Evolutionary conservation across 148 eudicot species (phyloP).

Genomic region (Rhododendron molle): DNA sequence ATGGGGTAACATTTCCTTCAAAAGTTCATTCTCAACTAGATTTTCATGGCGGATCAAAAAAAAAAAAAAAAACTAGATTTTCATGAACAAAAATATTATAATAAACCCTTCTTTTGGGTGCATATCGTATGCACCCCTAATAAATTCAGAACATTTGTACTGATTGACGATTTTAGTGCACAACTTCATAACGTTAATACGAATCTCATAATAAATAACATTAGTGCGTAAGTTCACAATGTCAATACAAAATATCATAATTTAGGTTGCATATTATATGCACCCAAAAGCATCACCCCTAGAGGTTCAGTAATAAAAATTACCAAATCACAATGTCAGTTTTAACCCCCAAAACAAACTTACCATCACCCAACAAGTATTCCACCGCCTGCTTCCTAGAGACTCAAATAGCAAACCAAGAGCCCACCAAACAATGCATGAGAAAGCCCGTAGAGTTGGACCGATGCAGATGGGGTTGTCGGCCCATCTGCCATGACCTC

Average conservation of each 20-base stretch:
- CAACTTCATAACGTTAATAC: not conserved
- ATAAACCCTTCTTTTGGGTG: too few relatives aligned
- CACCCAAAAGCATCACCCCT: not conserved
- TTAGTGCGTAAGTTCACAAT: not conserved
- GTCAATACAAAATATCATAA: not conserved
- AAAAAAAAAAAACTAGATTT: too few relatives aligned
- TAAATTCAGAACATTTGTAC: too few relatives aligned
- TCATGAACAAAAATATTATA: too few relatives aligned
- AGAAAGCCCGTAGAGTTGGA: conserved; percentile 8
- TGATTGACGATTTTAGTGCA: too few relatives aligned
- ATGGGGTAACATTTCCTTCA: too few relatives aligned
- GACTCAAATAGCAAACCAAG: conserved; percentile 15
- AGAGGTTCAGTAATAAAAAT: not conserved
- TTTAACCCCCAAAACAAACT: not conserved
- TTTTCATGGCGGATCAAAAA: too few relatives aligned
- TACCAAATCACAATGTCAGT: not conserved
- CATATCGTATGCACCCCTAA: too few relatives aligned
- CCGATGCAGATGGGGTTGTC: conserved; percentile 26
- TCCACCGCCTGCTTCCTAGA: not conserved
- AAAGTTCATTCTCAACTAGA: too few relatives aligned
- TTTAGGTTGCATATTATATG: not conserved
- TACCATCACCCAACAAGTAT: not conserved
- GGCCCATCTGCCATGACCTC: conserved; percentile 23
- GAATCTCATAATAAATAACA: not conserved
- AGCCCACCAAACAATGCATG: conserved; percentile 16